A percentile compares a stretch with the other conserved stretches of the same genome.
Conservation (phyloP, 2,329 filamentous ascomycete genomes). For the Dactylellina drechsleri region DNA sequence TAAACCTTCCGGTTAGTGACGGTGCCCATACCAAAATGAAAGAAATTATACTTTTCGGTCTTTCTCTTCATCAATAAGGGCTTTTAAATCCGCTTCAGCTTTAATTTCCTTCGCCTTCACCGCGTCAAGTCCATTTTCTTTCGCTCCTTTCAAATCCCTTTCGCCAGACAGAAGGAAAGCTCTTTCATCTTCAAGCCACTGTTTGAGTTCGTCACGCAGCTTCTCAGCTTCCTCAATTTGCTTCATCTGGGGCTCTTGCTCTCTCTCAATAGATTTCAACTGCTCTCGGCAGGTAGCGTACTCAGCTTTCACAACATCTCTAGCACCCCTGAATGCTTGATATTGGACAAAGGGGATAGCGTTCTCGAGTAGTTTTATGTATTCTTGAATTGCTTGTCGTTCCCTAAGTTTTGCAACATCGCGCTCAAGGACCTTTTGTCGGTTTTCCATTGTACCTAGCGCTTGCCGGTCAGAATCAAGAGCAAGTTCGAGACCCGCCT, state of each 20-base stretch:
- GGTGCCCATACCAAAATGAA: neutral
- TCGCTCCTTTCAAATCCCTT: conserved; percentile 58
- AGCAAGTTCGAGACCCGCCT: conserved; percentile 72
- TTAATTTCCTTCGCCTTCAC: conserved; percentile 62
- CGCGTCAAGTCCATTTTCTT: conserved; percentile 62
- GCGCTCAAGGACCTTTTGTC: conserved; percentile 78
- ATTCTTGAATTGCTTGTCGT: conserved; percentile 73
- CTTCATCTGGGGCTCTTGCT: conserved; percentile 74
- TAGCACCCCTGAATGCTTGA: conserved; percentile 66
- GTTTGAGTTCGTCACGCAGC: conserved; percentile 67
- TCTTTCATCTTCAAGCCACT: conserved; percentile 67
- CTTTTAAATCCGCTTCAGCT: conserved; percentile 13
- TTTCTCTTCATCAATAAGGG: conserved; percentile 28
- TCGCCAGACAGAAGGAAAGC: conserved; percentile 69
- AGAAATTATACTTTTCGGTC: conserved; percentile 17
- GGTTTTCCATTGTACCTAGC: conserved; percentile 68
- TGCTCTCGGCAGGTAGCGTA: conserved; percentile 69
- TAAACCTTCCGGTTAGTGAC: neutral
- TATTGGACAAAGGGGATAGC: conserved; percentile 75
- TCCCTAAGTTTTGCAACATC: conserved; percentile 87
- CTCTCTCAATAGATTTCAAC: conserved; percentile 70
- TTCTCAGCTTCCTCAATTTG: conserved; percentile 74
- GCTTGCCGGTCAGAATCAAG: conserved; percentile 62
- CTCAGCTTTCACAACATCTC: conserved; percentile 67
- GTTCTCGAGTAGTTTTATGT: conserved; percentile 73